These are phyloP conservation scores for Arabidopsis lyrata DNA, from an alignment of 441 rosid species.

Conservation along the genomic window DNA sequence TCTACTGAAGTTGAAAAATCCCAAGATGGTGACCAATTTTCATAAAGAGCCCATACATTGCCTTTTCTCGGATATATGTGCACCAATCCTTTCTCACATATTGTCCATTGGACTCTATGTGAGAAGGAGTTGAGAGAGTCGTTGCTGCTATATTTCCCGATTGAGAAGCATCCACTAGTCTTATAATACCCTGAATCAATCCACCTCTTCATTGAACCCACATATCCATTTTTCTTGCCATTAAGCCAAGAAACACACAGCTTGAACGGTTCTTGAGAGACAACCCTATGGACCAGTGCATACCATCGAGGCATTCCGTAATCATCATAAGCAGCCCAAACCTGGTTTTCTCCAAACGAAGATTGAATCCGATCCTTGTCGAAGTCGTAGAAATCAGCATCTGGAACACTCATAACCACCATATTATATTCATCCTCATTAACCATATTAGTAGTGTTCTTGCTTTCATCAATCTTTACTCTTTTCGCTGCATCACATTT, in stretches of 20 bases:
- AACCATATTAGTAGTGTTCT: too few relatives aligned
- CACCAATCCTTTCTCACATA: neutral
- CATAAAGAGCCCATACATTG: neutral
- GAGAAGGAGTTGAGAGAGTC: slow-evolving; percentile 54
- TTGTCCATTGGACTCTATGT: slow-evolving; percentile 50
- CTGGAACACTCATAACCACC: neutral
- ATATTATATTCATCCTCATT: too few relatives aligned
- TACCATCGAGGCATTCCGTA: neutral
- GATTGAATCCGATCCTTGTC: neutral
- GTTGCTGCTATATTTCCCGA: slow-evolving; percentile 41
- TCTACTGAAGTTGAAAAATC: neutral
- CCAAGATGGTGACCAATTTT: slow-evolving; percentile 17
- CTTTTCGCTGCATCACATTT: too few relatives aligned
- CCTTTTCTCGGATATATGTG: slow-evolving; percentile 11
- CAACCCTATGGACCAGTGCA: slow-evolving; percentile 45
- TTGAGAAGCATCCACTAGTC: slow-evolving; percentile 53
- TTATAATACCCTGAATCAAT: slow-evolving; percentile 51
- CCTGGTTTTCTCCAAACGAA: neutral
- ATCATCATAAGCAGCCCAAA: neutral
- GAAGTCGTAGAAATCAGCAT: neutral
- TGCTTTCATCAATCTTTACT: too few relatives aligned
- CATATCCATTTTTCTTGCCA: slow-evolving; percentile 40
- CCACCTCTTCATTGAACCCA: slow-evolving; percentile 51
- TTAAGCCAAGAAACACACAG: slow-evolving; percentile 39
- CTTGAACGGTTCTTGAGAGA: slow-evolving; percentile 55